Percentiles rank a stretch among this genome's conserved stretches.
Conservation (phyloP, 148 eudicot genomes). For the Talinum fruticosum region DNA sequence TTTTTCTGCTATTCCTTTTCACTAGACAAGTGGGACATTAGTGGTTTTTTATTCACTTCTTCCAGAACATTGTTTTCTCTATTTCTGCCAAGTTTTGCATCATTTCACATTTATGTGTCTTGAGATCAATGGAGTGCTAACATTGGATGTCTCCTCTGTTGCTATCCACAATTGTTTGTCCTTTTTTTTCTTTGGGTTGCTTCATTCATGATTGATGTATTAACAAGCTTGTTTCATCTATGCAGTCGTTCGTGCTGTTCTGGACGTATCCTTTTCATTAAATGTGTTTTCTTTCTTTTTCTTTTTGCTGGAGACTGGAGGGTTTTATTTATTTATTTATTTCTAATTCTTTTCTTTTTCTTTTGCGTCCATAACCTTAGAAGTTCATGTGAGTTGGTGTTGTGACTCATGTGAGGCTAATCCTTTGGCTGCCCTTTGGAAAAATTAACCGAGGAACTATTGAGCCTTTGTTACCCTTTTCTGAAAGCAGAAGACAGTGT, state of each 20-base stretch:
- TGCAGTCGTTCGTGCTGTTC: slow-evolving; percentile 99
- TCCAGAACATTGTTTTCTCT: background rate
- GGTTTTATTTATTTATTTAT: too few species aligned
- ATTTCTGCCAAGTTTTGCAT: too few species aligned
- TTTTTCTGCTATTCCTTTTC: too few species aligned
- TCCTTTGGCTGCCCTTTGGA: background rate
- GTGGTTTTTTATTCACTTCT: background rate
- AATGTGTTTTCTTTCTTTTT: background rate
- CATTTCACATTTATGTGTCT: too few species aligned
- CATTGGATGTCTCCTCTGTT: too few species aligned
- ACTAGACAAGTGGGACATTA: too few species aligned
- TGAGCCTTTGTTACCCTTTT: background rate
- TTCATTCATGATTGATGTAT: background rate
- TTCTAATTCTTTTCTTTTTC: background rate
- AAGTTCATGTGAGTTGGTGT: too few species aligned
- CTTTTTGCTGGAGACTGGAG: background rate
- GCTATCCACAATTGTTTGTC: background rate
- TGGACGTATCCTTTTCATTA: slow-evolving; percentile 80
- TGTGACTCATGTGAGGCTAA: too few species aligned
- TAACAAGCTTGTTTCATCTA: slow-evolving; percentile 25
- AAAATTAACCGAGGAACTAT: background rate
- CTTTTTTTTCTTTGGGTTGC: background rate
- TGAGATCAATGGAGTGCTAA: too few species aligned
- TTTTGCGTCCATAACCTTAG: background rate
- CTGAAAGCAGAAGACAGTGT: background rate